Percentiles rank a stretch among this genome's conserved stretches.
Evolutionary conservation across 495 filamentous ascomycete species (phyloP).

Genomic region (Parathielavia appendiculata): DNA sequence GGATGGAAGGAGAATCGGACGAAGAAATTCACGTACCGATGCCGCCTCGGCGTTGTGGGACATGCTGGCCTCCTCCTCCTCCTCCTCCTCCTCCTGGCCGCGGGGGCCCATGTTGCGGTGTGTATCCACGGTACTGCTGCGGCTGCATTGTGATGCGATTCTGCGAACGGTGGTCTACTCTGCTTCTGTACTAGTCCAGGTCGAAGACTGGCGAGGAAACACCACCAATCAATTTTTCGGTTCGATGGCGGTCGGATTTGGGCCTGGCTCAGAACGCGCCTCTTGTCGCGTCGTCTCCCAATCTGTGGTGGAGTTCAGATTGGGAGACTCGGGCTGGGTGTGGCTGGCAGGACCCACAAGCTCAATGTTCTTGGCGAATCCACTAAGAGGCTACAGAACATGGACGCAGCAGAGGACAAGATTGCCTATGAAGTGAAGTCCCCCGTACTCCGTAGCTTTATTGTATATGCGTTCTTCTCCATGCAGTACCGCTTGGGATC

Average conservation of each 20-base stretch:
- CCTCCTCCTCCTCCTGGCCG: conserved; percentile 22
- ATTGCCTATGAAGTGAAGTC: too few relatives aligned
- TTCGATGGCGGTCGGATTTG: background rate
- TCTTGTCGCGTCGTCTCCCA: conserved; percentile 27
- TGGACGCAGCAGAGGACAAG: background rate
- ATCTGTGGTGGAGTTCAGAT: conserved; percentile 17
- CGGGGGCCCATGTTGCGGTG: conserved; percentile 36
- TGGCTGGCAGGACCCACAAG: background rate
- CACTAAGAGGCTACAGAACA: conserved; percentile 2
- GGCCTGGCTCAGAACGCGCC: conserved; percentile 15
- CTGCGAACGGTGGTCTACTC: background rate
- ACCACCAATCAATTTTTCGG: background rate
- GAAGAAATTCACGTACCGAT: conserved; percentile 42
- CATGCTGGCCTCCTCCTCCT: conserved; percentile 24
- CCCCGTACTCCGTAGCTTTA: too few relatives aligned
- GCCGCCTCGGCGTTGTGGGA: conserved; percentile 43
- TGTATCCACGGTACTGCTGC: conserved; percentile 42
- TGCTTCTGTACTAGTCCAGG: background rate
- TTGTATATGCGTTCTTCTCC: too few relatives aligned
- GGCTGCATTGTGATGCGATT: conserved; percentile 40
- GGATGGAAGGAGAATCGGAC: conserved; percentile 4
- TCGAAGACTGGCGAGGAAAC: background rate
- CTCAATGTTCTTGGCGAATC: background rate
- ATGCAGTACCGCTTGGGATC: too few relatives aligned
- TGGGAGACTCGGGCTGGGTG: too few relatives aligned